Conservation (phyloP, 2,329 filamentous ascomycete species). For the Karstenula rhodostoma region DNA sequence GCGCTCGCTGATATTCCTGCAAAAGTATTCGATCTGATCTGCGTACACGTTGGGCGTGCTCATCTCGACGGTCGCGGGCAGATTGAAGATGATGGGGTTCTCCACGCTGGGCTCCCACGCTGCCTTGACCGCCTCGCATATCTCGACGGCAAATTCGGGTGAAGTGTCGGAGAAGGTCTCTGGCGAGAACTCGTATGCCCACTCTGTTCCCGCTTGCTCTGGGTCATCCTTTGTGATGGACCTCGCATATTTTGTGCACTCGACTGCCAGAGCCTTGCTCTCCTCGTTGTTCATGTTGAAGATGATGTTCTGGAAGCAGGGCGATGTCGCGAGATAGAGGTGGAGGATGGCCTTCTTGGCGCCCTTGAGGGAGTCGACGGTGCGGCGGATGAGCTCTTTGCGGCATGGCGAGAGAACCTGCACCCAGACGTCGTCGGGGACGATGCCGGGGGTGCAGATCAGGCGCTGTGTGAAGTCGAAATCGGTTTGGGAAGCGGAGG, state of each 20-base stretch:
- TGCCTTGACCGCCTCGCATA: constrained; percentile 92
- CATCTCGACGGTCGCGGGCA: constrained; percentile 96
- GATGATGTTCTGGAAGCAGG: constrained; percentile 91
- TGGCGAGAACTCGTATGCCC: constrained; percentile 84
- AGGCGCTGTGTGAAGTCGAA: constrained; percentile 92
- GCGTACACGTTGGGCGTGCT: constrained; percentile 94
- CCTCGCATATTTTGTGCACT: constrained; percentile 84
- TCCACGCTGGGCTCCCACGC: constrained; percentile 86
- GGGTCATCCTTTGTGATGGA: constrained; percentile 87
- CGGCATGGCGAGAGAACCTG: constrained; percentile 94
- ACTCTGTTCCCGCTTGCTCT: constrained; percentile 65
- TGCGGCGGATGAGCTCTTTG: constrained; percentile 86
- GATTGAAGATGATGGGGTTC: constrained; percentile 92
- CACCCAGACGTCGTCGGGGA: constrained; percentile 89
- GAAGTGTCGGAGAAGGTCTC: constrained; percentile 91
- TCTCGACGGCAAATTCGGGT: constrained; percentile 79
- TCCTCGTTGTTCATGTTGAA: constrained; percentile 88
- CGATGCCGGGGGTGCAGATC: constrained; percentile 81
- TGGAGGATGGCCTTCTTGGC: constrained; percentile 94
- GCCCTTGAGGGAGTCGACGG: constrained; percentile 86
- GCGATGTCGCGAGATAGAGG: constrained; percentile 94
- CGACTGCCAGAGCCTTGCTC: constrained; percentile 80
- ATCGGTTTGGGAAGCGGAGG: constrained; percentile 92
- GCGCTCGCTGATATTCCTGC: constrained; percentile 80
- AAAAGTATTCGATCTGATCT: constrained; percentile 97